phyloP scores from a whole-genome alignment of 1,284 basidiomycete species.

The Thecaphora thlaspeos region DNA sequence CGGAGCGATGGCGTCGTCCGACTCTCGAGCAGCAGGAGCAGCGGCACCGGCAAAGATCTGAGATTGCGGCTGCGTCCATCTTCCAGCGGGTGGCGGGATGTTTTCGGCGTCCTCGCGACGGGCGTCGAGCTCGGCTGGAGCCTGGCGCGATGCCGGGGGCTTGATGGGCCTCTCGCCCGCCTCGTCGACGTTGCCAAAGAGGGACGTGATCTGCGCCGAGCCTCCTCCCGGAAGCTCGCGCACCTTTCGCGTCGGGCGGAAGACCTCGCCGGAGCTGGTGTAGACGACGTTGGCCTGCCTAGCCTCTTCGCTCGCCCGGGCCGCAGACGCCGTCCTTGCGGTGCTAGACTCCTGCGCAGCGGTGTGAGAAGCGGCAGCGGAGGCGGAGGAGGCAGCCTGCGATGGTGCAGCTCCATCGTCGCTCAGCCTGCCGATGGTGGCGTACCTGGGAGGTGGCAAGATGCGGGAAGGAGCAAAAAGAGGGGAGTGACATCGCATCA shows the following conservation, averaged over 20 bases:
- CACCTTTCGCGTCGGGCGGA: constrained; percentile 46
- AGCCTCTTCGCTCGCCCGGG: constrained; percentile 2
- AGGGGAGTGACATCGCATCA: background rate
- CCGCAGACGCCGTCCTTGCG: constrained; percentile 3
- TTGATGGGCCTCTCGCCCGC: constrained; percentile 8
- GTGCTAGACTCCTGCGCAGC: constrained; percentile 1
- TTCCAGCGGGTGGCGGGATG: background rate
- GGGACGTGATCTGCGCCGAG: constrained; percentile 35
- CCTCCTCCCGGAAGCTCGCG: constrained; percentile 45
- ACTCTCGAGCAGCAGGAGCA: background rate
- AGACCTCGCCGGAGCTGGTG: constrained; percentile 44
- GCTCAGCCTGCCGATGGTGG: constrained; percentile 39
- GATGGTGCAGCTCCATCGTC: constrained; percentile 14
- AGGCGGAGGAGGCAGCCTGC: constrained; percentile 12
- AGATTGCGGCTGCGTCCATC: background rate
- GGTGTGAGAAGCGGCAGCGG: constrained; percentile 10
- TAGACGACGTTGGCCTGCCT: constrained; percentile 21
- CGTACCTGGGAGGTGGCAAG: constrained; percentile 17
- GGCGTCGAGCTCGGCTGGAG: background rate
- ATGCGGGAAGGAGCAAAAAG: background rate
- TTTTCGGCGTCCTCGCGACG: constrained; percentile 16
- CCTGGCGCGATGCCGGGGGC: background rate
- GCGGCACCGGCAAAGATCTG: background rate
- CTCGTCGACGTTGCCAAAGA: constrained; percentile 40
- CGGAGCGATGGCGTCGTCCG: constrained; percentile 4